Base-by-base conservation (phyloP, 1,284 basidiomycete species). In the Anthracocystis panici-leucophaei region DNA sequence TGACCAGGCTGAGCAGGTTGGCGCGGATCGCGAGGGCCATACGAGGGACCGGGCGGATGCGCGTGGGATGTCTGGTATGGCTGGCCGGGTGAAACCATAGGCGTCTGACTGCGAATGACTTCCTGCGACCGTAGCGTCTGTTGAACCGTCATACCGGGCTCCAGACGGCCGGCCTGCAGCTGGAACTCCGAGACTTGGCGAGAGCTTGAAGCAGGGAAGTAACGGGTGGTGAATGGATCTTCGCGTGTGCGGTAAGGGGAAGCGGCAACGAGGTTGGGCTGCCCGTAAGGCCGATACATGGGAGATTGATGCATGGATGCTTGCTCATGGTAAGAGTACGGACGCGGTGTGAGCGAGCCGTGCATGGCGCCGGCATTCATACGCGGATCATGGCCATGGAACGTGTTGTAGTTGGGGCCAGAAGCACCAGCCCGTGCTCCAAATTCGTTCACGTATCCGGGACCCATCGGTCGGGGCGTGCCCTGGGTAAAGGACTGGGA, bases 131-230 rank as follows among this genome's bases (percentile, higher is more conserved):
- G 53, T 51, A 83, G 48, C 33, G 77, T 65, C 58, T 82, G 75
- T 53, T 82, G 82, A 18, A 82, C 78, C 14, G 81, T 82, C 80
- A 81, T 83, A 25, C 82, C 82, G 0, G 82, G 82, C 56, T 76
- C 74, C 45, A 80, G 55, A 9, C 63, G 69, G 7, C 73, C 64
- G 12, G 67, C 58, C 48, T 67, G 61, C 56, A 73, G 60, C 65
- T 82, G 82, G 40, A 82, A 81, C 42, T 82, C 77, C 20, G 80
- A 74, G 3, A 82, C 82, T 46, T 81, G 78, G 8, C 81, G 67
- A 6, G 78, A 75, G 58, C 80, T 82, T 38, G 81, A 81, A 20
- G 77, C 75, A 2, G 81, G 81, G 51, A 81, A 82, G 50, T 70
- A 71, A 12, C 71, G 67, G 23, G 63, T 66, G 5, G 77, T 78